phyloP scores from a whole-genome alignment of 2,329 filamentous ascomycete species.

The Hymenoscyphus infarciens region DNA sequence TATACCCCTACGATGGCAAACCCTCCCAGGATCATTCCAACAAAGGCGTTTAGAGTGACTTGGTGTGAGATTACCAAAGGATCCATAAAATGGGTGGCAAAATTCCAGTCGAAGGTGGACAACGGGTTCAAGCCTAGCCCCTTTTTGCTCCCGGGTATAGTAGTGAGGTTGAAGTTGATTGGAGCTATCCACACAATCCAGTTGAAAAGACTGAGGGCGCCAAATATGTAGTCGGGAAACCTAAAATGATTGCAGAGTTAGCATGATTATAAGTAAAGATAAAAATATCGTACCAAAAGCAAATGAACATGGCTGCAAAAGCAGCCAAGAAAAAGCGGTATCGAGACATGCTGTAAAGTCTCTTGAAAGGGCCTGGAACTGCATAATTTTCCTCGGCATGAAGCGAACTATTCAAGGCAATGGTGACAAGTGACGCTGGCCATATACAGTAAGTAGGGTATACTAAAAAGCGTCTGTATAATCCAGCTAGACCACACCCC shows the following conservation, averaged over 20 bases:
- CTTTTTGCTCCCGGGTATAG: conserved; percentile 38
- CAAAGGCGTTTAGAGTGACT: conserved; percentile 69
- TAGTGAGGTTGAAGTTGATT: conserved; percentile 38
- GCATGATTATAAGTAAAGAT: too few species aligned
- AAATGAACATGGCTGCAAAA: conserved; percentile 48
- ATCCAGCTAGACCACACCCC: conserved; percentile 52
- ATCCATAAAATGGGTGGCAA: conserved; percentile 36
- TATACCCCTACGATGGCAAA: conserved; percentile 56
- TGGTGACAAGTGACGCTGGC: too few species aligned
- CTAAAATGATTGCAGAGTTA: conserved; percentile 38
- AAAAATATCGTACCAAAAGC: too few species aligned
- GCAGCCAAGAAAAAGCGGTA: conserved; percentile 45
- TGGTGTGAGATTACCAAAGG: conserved; percentile 71
- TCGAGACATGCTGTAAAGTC: conserved; percentile 41
- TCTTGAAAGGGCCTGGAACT: conserved; percentile 44
- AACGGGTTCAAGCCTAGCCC: conserved; percentile 43
- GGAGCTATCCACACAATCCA: conserved; percentile 54
- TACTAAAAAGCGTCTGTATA: too few species aligned
- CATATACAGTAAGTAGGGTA: too few species aligned
- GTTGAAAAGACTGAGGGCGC: conserved; percentile 45
- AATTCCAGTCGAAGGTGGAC: conserved; percentile 45
- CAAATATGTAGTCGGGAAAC: conserved; percentile 49
- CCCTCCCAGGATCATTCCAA: conserved; percentile 61
- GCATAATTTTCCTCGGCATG: too few species aligned
- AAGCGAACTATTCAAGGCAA: too few species aligned